These are phyloP conservation scores for Herpotrichia juniperi DNA, from an alignment of 2,329 filamentous ascomycete genomes.

Conservation along the genomic window DNA sequence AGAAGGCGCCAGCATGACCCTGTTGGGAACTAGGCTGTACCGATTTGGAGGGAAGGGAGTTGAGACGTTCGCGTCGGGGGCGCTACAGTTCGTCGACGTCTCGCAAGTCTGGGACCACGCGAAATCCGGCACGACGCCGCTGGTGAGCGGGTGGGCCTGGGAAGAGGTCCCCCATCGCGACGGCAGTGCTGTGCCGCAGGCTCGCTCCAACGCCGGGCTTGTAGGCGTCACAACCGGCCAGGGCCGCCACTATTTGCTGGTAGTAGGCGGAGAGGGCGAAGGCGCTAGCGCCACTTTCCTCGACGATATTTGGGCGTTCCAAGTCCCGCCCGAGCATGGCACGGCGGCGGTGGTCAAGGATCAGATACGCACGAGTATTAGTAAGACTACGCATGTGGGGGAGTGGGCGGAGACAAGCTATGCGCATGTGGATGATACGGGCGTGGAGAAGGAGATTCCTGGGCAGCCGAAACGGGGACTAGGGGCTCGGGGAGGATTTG, in stretches of 20 bases:
- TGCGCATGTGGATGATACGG: constrained; percentile 50
- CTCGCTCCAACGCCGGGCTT: constrained; percentile 52
- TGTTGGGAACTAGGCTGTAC: constrained; percentile 56
- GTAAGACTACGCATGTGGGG: constrained; percentile 53
- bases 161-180: constrained; percentile 31
- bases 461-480: constrained; percentile 47
- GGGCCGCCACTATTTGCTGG: constrained; percentile 59
- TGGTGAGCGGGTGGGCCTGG: constrained; percentile 41
- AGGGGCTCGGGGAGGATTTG: constrained; percentile 49
- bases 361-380: constrained; percentile 52
- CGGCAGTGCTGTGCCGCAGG: constrained; percentile 39
- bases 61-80: constrained; percentile 24
- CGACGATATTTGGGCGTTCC: constrained; percentile 60
- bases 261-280: constrained; percentile 54
- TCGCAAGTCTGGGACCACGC: constrained; percentile 42
- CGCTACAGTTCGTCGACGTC: constrained; percentile 39
- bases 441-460: constrained; percentile 49
- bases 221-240: constrained; percentile 58
- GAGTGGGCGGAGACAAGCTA: constrained; percentile 60
- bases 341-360: constrained; percentile 59
- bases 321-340: constrained; percentile 55
- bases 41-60: constrained; percentile 48
- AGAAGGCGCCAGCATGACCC: constrained; percentile 49
- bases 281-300: constrained; percentile 20
- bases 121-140: constrained; percentile 41